A percentile compares a stretch with the other conserved stretches of the same genome.
Evolutionary conservation across 345 rosid species (phyloP).

Genomic region (Corchorus capsularis): DNA sequence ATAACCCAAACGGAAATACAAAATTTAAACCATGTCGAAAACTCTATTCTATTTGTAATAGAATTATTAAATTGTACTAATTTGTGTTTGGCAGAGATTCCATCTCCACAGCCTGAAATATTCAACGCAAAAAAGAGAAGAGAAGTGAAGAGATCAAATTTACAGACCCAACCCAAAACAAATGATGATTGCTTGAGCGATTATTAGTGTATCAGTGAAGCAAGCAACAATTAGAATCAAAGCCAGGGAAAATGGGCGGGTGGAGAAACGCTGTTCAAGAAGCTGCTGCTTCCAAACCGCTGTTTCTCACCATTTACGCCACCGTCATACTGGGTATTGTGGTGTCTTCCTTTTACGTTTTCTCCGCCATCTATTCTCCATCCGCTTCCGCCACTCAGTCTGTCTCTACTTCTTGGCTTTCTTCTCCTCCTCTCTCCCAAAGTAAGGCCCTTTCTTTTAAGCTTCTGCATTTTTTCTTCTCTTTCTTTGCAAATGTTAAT

Average conservation of each 20-base stretch:
- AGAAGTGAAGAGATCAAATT: not conserved
- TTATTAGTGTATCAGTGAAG: not conserved
- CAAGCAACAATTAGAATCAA: conserved; percentile 2
- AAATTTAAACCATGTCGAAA: too few species aligned
- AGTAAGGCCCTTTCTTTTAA: conserved; percentile 15
- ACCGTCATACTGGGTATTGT: conserved; percentile 74
- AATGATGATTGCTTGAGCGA: not conserved
- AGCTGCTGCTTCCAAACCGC: conserved; percentile 63
- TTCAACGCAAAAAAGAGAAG: too few species aligned
- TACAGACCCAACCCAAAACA: not conserved
- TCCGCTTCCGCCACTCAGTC: conserved; percentile 30
- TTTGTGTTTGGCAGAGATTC: not conserved
- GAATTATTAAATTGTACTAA: too few species aligned
- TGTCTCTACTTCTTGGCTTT: conserved; percentile 57
- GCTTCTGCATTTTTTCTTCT: not conserved
- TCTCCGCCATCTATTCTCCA: conserved; percentile 81
- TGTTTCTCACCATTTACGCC: conserved; percentile 80
- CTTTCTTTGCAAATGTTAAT: conserved; percentile 8
- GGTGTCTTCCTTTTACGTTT: conserved; percentile 78
- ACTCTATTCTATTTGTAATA: too few species aligned
- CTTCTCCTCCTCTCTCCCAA: conserved; percentile 47
- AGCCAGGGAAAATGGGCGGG: conserved; percentile 39
- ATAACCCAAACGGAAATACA: not conserved
- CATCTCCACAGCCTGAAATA: not conserved
- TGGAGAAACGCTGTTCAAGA: conserved; percentile 78